Base-by-base conservation (phyloP, 305 asterid species). In the Rubia balearica region DNA sequence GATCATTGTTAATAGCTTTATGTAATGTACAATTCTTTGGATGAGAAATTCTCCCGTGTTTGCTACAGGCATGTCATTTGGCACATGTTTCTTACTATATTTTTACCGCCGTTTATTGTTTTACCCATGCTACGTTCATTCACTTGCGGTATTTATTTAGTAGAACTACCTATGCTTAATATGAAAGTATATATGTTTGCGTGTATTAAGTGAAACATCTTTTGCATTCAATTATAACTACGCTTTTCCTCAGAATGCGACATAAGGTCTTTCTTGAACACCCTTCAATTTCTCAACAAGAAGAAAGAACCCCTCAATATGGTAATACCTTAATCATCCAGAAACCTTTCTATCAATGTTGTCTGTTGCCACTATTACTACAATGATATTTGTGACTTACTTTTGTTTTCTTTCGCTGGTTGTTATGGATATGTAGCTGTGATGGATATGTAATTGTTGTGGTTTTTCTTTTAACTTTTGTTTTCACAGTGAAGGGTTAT, bases 281-380 rank as follows among this genome's bases (percentile, higher is more conserved):
- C 98, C 40, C 90, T 95, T 84, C 99, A 95, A 82, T 95, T 90
- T 84, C 96, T 95, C 77, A 79, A 90, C 90, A 91, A 86, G 85
- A 91, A 85, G 85, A 86, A 87, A 80, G 96, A 91, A 80, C 65
- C 72, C 73, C 96, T 95, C 70, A 90, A 94, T 65, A 76, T 81
- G 96, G 99, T 94, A 89, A 12, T 38, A 24, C 60, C 42, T 64
- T 49, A 59, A 72, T 70, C 73, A 43, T 70, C 2, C 65, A 51
- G 11, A 62, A 67, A 65, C 66, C 71, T 24, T 70, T 16, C 72
- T 42, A 43, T 71, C 68, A 24, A 57, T 36, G 42, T 59, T 74
- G 49, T 13, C 70, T 73, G 65, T 51, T 64, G 43, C 62, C 24
- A 22, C 30, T 36, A 27, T 70, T 42, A 13, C 30, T 22, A 46